A percentile compares a stretch with the other conserved stretches of the same genome.
Evolutionary conservation across 345 rosid genomes (phyloP).

Genomic region (Populus davidiana): DNA sequence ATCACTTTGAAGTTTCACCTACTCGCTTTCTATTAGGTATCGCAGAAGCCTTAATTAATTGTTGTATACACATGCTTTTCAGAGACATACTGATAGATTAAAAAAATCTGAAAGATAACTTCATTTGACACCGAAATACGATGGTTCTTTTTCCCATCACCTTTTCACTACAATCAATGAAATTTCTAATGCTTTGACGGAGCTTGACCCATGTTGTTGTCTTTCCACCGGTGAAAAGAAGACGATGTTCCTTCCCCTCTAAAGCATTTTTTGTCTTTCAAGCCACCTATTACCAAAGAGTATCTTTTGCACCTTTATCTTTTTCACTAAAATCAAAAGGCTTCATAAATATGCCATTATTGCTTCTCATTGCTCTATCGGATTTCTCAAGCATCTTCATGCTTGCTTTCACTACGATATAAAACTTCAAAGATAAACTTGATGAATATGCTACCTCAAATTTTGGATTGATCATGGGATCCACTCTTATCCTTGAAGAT

Average conservation of each 20-base stretch:
- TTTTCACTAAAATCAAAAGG: slow-evolving; percentile 6
- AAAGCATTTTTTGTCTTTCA: slow-evolving; percentile 17
- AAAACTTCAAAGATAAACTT: background rate
- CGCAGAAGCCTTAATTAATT: too few relatives aligned
- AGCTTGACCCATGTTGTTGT: slow-evolving; percentile 14
- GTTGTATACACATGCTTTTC: background rate
- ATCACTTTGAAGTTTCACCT: too few relatives aligned
- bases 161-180: slow-evolving; percentile 10
- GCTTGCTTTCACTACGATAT: slow-evolving; percentile 11
- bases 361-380: slow-evolving; percentile 9
- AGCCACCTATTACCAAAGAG: background rate
- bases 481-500: background rate
- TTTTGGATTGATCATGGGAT: background rate
- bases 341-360: slow-evolving; percentile 5
- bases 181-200: slow-evolving; percentile 2
- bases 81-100: background rate
- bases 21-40: too few relatives aligned
- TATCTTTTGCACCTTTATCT: slow-evolving; percentile 3
- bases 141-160: background rate
- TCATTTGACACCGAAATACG: too few relatives aligned
- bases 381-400: slow-evolving; percentile 13
- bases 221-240: slow-evolving; percentile 12
- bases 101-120: too few relatives aligned
- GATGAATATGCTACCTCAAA: background rate
- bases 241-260: slow-evolving; percentile 5